phyloP scores from a whole-genome alignment of 306 rosid species.

The Glycine latifolia region DNA sequence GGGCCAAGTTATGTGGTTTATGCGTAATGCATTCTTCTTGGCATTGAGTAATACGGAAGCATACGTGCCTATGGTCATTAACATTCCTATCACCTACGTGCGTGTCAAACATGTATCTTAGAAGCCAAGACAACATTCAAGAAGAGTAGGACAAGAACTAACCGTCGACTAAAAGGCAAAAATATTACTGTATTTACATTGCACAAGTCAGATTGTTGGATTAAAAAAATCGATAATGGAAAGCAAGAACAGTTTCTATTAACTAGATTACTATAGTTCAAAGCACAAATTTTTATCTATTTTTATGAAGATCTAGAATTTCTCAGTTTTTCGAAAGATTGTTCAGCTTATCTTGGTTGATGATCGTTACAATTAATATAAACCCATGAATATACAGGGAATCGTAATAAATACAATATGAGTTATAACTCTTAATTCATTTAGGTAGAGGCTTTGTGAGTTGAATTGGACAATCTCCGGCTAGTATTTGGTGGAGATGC shows the following conservation, averaged over 20 bases:
- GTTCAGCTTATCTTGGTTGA: no score
- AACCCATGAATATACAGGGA: no score
- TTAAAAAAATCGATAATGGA: not conserved
- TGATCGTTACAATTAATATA: no score
- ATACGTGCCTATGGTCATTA: conserved; percentile 8
- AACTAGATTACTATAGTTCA: not conserved
- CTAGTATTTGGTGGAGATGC: no score
- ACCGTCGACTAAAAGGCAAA: not conserved
- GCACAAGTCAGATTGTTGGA: not conserved
- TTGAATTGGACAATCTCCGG: no score
- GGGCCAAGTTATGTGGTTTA: not conserved
- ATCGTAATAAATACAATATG: no score
- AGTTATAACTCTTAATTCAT: no score
- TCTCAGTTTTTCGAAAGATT: not conserved
- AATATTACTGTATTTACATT: not conserved
- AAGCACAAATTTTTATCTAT: not conserved
- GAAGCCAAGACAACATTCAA: conserved; percentile 31
- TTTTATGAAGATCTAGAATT: not conserved
- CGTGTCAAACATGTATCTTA: conserved; percentile 35
- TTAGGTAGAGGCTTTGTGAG: no score
- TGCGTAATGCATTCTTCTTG: conserved; percentile 17
- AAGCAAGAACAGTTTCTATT: not conserved
- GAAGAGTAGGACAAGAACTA: not conserved
- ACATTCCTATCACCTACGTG: conserved; percentile 13
- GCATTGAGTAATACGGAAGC: conserved; percentile 49